These are phyloP conservation scores for Penicillium goetzii DNA, from an alignment of 495 filamentous ascomycete genomes.

Conservation along the genomic window DNA sequence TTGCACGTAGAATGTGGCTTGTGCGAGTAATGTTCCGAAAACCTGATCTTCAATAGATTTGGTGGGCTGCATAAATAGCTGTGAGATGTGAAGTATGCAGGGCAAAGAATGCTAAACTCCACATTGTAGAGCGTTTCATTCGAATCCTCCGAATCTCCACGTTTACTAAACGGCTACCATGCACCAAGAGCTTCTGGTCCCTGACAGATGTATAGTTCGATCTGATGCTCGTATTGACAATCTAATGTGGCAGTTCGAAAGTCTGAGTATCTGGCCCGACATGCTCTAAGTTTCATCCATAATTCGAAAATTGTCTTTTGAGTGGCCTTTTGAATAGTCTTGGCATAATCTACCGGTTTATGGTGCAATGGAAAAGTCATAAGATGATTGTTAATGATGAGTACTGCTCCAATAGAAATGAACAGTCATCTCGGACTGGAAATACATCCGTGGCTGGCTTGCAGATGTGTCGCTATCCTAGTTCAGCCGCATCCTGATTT, in stretches of 20 bases:
- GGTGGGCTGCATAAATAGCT: background rate
- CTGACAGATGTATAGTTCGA: background rate
- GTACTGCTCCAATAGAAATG: too few relatives aligned
- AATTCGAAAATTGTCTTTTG: background rate
- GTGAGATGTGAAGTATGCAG: background rate
- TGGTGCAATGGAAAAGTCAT: too few relatives aligned
- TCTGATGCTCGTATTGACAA: background rate
- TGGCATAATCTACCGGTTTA: too few relatives aligned
- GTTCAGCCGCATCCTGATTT: too few relatives aligned
- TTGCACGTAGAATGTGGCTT: slow-evolving; percentile 11
- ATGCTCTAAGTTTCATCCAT: too few relatives aligned
- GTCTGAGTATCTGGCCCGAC: background rate
- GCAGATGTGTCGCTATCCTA: too few relatives aligned
- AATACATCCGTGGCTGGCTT: too few relatives aligned
- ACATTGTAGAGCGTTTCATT: background rate
- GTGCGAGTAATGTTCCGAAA: background rate
- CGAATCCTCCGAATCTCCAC: background rate
- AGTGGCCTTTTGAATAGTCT: too few relatives aligned
- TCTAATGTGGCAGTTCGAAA: background rate
- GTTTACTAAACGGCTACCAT: background rate
- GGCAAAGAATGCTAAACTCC: background rate
- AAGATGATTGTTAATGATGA: too few relatives aligned
- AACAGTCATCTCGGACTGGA: too few relatives aligned
- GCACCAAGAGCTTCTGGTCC: background rate
- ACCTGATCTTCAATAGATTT: background rate